Percentiles rank a stretch among this genome's conserved stretches.
These are phyloP conservation scores for Fusarium sp. DNA, from an alignment of 2,329 filamentous ascomycete species.

Conservation along the genomic window DNA sequence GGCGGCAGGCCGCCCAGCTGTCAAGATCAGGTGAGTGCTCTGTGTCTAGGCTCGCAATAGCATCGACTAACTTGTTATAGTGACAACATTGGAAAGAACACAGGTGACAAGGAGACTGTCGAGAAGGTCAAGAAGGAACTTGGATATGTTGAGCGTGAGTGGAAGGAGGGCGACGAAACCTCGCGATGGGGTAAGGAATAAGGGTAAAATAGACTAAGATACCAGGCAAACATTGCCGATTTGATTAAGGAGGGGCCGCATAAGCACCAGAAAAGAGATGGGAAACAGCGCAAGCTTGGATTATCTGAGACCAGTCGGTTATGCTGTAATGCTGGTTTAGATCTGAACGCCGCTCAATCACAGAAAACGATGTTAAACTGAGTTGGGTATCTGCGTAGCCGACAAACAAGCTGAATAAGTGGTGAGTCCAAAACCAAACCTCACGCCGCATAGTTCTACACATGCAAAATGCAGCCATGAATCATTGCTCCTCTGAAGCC, in stretches of 20 bases:
- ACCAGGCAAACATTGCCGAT: slow-evolving; percentile 10
- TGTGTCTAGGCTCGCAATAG: not conserved
- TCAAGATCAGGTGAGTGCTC: slow-evolving; percentile 78
- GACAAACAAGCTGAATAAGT: not conserved
- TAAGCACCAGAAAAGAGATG: not conserved
- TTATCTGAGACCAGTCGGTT: not conserved
- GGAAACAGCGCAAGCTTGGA: not conserved
- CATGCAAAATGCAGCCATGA: not conserved
- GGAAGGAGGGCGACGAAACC: slow-evolving; percentile 86
- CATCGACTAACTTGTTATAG: slow-evolving; percentile 47
- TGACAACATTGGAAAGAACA: slow-evolving; percentile 94
- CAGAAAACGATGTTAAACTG: not conserved
- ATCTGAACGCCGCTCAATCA: not conserved
- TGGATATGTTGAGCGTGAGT: slow-evolving; percentile 86
- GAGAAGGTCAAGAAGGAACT: slow-evolving; percentile 84
- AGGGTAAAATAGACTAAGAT: slow-evolving; percentile 24
- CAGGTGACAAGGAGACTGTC: slow-evolving; percentile 83
- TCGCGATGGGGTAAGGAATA: slow-evolving; percentile 75
- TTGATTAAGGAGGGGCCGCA: not conserved
- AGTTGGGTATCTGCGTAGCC: slow-evolving; percentile 2
- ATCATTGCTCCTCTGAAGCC: not conserved
- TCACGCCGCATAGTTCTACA: not conserved
- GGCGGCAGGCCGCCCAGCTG: slow-evolving; percentile 80
- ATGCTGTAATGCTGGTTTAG: not conserved
- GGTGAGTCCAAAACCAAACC: not conserved